Evolutionary conservation across 1,284 basidiomycete genomes (phyloP), one percentile per base, ranked within the genome.

Genomic region (Papiliotrema nemorosa): DNA sequence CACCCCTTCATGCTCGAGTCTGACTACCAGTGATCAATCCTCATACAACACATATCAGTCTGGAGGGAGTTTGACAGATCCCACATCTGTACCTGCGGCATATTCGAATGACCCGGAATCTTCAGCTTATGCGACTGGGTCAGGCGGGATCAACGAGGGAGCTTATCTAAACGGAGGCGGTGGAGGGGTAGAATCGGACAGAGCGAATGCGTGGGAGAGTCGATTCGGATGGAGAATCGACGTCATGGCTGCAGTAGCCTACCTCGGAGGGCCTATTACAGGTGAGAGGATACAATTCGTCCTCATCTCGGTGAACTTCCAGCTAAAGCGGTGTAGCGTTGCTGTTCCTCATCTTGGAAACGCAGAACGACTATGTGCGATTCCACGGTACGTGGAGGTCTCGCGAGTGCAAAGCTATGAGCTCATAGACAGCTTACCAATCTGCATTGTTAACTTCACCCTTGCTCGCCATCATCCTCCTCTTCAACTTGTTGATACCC

Each of bases 331-430:
- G 24, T 18, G 6, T 55, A 88, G 87, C 86, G 2, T 70, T 88
- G 25, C 29, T 78, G 0, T 74, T 89, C 37, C 79, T 90, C 7
- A 81, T 88, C n/a, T 58, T 84, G 20, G 87, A 90, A 70, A 89
- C 84, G 9, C 81, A 83, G 58, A 88, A 87, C 60, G 86, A 88
- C 72, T 87, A 83, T 62, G 83, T 88, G 56, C 82, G 87, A 49
- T 88, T 88, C 70, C 86, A 88, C 67, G 84, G 86, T 86, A 52
- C 62, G 80, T 66, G 25, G 24, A 5, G 21, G 14, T 18, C 14
- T 49, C 27, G 10, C 13, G 12, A 26, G n/a, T n/a, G n/a, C 41
- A 35, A 29, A 12, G 14, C 2, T 31, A 18, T 14, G 6, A 13
- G 46, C 48, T 50, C 35, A 42, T 45, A 27, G n/a, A 38, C 50